Base-by-base conservation (phyloP, 2,329 filamentous ascomycete species). In the Decorospora gaudefroyi region DNA sequence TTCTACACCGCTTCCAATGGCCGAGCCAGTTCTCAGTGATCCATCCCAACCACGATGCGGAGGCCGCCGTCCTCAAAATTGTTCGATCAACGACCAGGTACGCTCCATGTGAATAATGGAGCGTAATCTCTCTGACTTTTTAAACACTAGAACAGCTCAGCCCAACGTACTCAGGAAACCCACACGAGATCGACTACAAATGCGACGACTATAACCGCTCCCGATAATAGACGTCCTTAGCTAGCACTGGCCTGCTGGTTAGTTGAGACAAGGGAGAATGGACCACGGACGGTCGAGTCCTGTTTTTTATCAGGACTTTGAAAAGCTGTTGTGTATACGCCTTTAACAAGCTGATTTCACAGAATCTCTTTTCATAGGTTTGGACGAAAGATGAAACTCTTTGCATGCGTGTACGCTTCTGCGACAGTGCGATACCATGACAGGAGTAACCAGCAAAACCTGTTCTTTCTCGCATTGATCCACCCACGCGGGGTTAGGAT, bases 171-270 rank as follows among this genome's bases (percentile, higher is more conserved):
- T 9, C 17, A 18, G 23, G 19, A n/a, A 22, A 13, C 21, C 15
- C 12, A 22, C 15, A 4, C 30, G 23, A 30, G 12, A 7, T 11
- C 26, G 11, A 15, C 10, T 22, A 26, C n/a, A n/a, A n/a, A n/a
- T n/a, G n/a, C n/a, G n/a, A 15, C 9, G n/a, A 3, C 12, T 19
- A 18, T 4, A 13, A 13, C 17, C 23, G 0, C 12, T 26, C 27
- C 32, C 8, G 10, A 33, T 15, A 13, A 36, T 10, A 15, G 30
- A 7, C 7, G 28, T 21, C 2, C 12, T 8, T 33, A 29, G 9
- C 13, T 29, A 7, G 44, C 49, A 12, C 55, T 62, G 45, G 22
- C 29, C 11, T 53, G 42, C 9, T 62, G 53, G 55, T 40, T 60
- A 0, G 26, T 42, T 6, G 53, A 60, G 42, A 42, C 46, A 1